Evolutionary conservation across 129 eudicot genomes (phyloP).

Genomic region (sunflower (Helianthus annuus)): HanXRQr2.0-SUNRISE NC_035443.2:14511721-14512220

Average conservation of each 20-base stretch:
- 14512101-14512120: conserved; percentile 78
- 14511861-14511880: conserved; percentile 92
- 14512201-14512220: conserved; percentile 72
- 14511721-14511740: too few species aligned
- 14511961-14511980: not conserved
- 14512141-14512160: conserved; percentile 89
- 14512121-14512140: conserved; percentile 95
- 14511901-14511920: conserved; percentile 98
- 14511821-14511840: conserved; percentile 88
- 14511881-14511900: conserved; percentile 86
- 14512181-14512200: not conserved
- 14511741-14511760: too few species aligned
- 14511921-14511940: conserved; percentile 70
- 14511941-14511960: not conserved
- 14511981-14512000: not conserved
- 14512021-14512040: not conserved
- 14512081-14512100: conserved; percentile 89
- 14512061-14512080: conserved; percentile 73
- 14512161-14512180: conserved; percentile 64
- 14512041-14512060: conserved; percentile 88
- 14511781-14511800: too few species aligned
- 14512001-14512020: not conserved
- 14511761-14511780: too few species aligned
- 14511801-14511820: not conserved
- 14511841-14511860: conserved; percentile 97